These are phyloP conservation scores for Alternaria gaisen DNA, from an alignment of 2,329 filamentous ascomycete genomes.

Conservation along the genomic window DNA sequence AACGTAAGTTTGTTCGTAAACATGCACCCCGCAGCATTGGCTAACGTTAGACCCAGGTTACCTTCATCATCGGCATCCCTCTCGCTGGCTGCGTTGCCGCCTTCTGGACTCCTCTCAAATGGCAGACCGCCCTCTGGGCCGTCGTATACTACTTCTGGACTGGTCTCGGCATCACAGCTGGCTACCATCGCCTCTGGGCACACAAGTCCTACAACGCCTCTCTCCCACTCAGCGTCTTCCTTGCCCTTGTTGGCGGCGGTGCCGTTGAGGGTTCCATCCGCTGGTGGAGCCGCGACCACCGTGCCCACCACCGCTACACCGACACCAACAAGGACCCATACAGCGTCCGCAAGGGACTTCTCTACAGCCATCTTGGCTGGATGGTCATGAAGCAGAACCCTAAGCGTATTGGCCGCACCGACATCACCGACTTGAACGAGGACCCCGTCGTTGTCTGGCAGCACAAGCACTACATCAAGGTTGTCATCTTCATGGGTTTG, in stretches of 20 bases:
- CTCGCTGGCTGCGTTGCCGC: slow-evolving; percentile 76
- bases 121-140: slow-evolving; percentile 77
- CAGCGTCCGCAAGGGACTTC: slow-evolving; percentile 60
- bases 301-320: slow-evolving; percentile 62
- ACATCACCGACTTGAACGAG: slow-evolving; percentile 62
- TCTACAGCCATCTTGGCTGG: slow-evolving; percentile 63
- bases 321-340: slow-evolving; percentile 64
- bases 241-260: slow-evolving; percentile 59
- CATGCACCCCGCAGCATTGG: too few species aligned
- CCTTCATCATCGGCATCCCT: slow-evolving; percentile 81
- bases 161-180: slow-evolving; percentile 68
- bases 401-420: slow-evolving; percentile 61
- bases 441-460: slow-evolving; percentile 61
- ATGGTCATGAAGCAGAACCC: slow-evolving; percentile 65
- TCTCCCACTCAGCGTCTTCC: slow-evolving; percentile 58
- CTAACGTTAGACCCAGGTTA: slow-evolving; percentile 67
- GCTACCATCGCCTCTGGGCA: slow-evolving; percentile 80
- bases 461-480: slow-evolving; percentile 60
- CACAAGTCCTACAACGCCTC: slow-evolving; percentile 59
- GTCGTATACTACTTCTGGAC: slow-evolving; percentile 87
- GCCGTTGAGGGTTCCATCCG: slow-evolving; percentile 61
- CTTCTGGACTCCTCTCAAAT: slow-evolving; percentile 79
- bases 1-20: slow-evolving; percentile 65
- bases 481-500: slow-evolving; percentile 58
- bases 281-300: slow-evolving; percentile 62